Evolutionary conservation across 2,329 filamentous ascomycete genomes (phyloP).

Genomic region (Stagonosporopsis chrysanthemi): DNA sequence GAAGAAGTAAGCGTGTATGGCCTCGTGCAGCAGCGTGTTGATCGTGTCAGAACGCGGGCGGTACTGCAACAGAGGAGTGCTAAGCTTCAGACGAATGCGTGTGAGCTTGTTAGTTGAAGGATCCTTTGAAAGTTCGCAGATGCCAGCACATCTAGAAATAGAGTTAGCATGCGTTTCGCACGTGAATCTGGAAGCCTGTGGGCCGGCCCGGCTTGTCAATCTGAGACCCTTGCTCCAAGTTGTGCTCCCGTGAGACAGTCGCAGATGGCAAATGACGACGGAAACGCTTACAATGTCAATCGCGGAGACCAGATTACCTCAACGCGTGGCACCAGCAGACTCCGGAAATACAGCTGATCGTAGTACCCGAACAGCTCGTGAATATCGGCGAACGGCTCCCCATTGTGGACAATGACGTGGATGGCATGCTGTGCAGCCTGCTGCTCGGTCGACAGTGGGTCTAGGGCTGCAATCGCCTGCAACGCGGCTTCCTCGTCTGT

Average conservation of each 20-base stretch:
- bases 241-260: constrained; percentile 14
- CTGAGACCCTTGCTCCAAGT: constrained; percentile 12
- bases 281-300: constrained; percentile 50
- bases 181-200: constrained; percentile 19
- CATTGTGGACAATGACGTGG: constrained; percentile 47
- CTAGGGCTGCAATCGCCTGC: constrained; percentile 48
- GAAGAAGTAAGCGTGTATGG: constrained; percentile 58
- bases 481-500: constrained; percentile 54
- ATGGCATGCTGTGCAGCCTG: constrained; percentile 44
- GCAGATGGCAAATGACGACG: constrained; percentile 8
- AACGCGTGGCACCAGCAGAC: constrained; percentile 50
- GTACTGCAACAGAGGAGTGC: constrained; percentile 54
- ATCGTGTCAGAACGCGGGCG: constrained; percentile 53
- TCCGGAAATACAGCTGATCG: constrained; percentile 54
- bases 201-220: constrained; percentile 17
- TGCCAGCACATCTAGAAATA: constrained; percentile 51
- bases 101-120: constrained; percentile 47
- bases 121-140: constrained; percentile 55
- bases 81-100: constrained; percentile 54
- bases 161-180: constrained; percentile 26
- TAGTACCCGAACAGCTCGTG: constrained; percentile 52
- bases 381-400: constrained; percentile 52
- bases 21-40: constrained; percentile 55
- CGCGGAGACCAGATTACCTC: constrained; percentile 54
- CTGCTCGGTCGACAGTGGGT: constrained; percentile 45